Percentiles rank a stretch among this genome's conserved stretches.
phyloP scores from a whole-genome alignment of 108 stramenopile genomes.

The Chaetoceros muelleri region DNA sequence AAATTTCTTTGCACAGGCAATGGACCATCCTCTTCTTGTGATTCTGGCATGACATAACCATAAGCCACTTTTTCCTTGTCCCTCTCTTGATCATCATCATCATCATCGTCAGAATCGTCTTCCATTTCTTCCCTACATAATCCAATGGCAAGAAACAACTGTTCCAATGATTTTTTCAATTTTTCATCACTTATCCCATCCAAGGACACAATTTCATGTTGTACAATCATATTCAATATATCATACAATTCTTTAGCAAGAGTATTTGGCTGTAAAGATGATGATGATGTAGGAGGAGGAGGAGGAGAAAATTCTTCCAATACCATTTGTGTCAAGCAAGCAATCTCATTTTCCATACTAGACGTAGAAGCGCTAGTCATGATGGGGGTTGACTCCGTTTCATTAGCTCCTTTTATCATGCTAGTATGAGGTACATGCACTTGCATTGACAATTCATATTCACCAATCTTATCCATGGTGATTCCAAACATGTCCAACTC shows the following conservation, averaged over 20 bases:
- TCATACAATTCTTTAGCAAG: constrained; percentile 41
- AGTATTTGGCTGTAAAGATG: constrained; percentile 14
- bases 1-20: constrained; percentile 26
- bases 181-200: constrained; percentile 63
- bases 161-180: constrained; percentile 35
- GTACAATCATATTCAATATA: constrained; percentile 42
- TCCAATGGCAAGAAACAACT: constrained; percentile 50
- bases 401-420: constrained; percentile 12
- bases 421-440: constrained; percentile 7
- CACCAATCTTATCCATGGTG: no score
- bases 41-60: constrained; percentile 59
- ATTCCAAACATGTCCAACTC: no score
- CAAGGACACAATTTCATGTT: constrained; percentile 57
- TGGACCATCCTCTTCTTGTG: constrained; percentile 5
- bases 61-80: constrained; percentile 6
- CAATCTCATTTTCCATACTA: no score
- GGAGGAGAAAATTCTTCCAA: constrained; percentile 30
- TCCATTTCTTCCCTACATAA: constrained; percentile 61
- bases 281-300: constrained; percentile 12
- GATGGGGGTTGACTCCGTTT: constrained; percentile 30
- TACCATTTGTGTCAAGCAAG: constrained; percentile 31
- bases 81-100: constrained; percentile 20
- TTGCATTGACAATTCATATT: no score
- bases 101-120: constrained; percentile 41
- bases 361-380: no score